phyloP scores from a whole-genome alignment of 2,329 filamentous ascomycete genomes.

The Chaetomium sp. region DNA sequence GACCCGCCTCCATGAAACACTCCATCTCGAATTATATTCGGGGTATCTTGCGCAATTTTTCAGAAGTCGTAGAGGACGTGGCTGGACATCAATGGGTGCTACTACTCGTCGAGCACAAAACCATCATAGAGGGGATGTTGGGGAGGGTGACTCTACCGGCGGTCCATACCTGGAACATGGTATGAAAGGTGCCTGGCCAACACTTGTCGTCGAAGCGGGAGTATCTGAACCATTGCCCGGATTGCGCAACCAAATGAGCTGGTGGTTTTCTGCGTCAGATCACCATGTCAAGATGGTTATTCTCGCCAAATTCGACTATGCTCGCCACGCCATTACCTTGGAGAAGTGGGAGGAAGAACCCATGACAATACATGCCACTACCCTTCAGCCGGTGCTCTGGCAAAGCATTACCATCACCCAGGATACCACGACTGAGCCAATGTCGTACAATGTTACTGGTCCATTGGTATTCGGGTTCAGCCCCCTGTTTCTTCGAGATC shows the following conservation, averaged over 20 bases:
- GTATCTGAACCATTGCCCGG: conserved; percentile 19
- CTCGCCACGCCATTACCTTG: conserved; percentile 19
- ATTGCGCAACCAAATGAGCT: conserved; percentile 23
- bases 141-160: conserved; percentile 20
- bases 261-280: conserved; percentile 30
- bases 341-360: conserved; percentile 31
- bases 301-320: conserved; percentile 25
- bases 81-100: background rate
- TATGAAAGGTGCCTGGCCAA: conserved; percentile 25
- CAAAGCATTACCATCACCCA: conserved; percentile 26
- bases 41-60: background rate
- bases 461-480: conserved; percentile 26
- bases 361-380: conserved; percentile 21
- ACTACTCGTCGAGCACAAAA: background rate
- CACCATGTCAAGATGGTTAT: conserved; percentile 31
- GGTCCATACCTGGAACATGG: conserved; percentile 14
- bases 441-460: conserved; percentile 26
- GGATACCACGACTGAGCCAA: conserved; percentile 21
- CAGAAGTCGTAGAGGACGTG: background rate
- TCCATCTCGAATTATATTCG: background rate
- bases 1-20: conserved; percentile 8
- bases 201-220: conserved; percentile 27
- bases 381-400: conserved; percentile 23
- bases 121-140: conserved; percentile 9
- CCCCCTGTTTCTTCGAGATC: conserved; percentile 25